These are phyloP conservation scores for Microcyclosporella mali DNA, from an alignment of 2,329 filamentous ascomycete species.

Conservation along the genomic window DNA sequence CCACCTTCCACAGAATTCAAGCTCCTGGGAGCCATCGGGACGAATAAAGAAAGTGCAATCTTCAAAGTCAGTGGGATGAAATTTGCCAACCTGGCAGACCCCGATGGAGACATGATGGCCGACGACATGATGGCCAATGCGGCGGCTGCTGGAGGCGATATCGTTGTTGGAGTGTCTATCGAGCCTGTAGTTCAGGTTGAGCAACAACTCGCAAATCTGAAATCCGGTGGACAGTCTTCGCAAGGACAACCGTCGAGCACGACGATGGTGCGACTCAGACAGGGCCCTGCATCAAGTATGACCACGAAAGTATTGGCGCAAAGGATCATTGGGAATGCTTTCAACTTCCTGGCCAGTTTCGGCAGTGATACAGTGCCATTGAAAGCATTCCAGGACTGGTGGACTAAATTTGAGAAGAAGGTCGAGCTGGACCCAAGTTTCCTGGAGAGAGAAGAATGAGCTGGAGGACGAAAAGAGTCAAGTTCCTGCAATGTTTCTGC, in stretches of 20 bases:
- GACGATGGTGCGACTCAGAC: conserved; percentile 31
- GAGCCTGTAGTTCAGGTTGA: conserved; percentile 70
- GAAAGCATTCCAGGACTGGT: conserved; percentile 95
- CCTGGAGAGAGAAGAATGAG: conserved; percentile 51
- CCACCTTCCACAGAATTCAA: conserved; percentile 58
- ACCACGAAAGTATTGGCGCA: conserved; percentile 79
- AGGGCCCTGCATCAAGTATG: conserved; percentile 32
- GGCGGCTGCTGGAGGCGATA: conserved; percentile 35
- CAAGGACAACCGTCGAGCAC: conserved; percentile 14
- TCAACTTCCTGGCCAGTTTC: conserved; percentile 91
- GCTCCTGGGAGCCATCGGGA: conserved; percentile 82
- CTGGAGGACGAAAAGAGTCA: not conserved
- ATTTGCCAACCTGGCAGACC: conserved; percentile 36
- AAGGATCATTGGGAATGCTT: conserved; percentile 91
- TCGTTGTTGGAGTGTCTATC: conserved; percentile 75
- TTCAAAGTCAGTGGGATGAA: conserved; percentile 62
- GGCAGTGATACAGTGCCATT: conserved; percentile 86
- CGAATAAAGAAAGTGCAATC: conserved; percentile 85
- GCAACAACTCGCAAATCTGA: conserved; percentile 58
- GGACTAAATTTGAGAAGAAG: conserved; percentile 87
- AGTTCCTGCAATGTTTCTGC: too few relatives aligned
- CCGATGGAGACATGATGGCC: conserved; percentile 46
- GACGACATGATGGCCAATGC: conserved; percentile 32
- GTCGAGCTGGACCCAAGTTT: conserved; percentile 83
- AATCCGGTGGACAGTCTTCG: conserved; percentile 29